These are phyloP conservation scores for Pyrenophora tritici-repentis DNA, from an alignment of 2,329 filamentous ascomycete species.

Conservation along the genomic window DNA sequence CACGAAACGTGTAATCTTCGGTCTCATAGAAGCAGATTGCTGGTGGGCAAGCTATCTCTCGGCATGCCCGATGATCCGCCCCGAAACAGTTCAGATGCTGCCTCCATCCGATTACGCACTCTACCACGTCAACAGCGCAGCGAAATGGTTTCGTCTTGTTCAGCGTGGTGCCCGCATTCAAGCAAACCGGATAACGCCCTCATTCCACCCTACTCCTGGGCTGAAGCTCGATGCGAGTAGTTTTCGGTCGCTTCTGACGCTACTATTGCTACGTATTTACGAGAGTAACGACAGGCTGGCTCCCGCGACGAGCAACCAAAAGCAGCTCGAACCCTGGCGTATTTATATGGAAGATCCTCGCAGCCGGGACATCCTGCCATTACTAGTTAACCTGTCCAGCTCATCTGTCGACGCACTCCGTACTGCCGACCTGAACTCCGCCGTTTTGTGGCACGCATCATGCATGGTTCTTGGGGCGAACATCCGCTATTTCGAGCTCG, in stretches of 20 bases:
- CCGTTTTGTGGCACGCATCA: constrained; percentile 59
- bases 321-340: constrained; percentile 44
- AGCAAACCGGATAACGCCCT: constrained; percentile 40
- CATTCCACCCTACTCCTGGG: constrained; percentile 39
- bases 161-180: constrained; percentile 39
- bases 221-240: constrained; percentile 38
- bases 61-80: constrained; percentile 53
- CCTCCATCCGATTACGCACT: constrained; percentile 53
- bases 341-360: constrained; percentile 56
- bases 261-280: constrained; percentile 40
- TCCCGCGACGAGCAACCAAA: constrained; percentile 30
- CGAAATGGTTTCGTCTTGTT: constrained; percentile 40
- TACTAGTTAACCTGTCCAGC: constrained; percentile 45
- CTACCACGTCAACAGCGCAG: constrained; percentile 49
- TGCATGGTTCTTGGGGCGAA: constrained; percentile 59
- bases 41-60: constrained; percentile 57
- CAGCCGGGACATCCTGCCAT: constrained; percentile 48
- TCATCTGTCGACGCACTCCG: constrained; percentile 51
- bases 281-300: constrained; percentile 44
- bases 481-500: constrained; percentile 58
- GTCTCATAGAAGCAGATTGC: constrained; percentile 53
- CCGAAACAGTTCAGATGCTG: constrained; percentile 54
- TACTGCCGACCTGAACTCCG: constrained; percentile 55
- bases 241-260: constrained; percentile 39
- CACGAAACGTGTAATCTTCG: constrained; percentile 55